Evolutionary conservation across 345 rosid genomes (phyloP).

Genomic region (Gossypium herbaceum): DNA sequence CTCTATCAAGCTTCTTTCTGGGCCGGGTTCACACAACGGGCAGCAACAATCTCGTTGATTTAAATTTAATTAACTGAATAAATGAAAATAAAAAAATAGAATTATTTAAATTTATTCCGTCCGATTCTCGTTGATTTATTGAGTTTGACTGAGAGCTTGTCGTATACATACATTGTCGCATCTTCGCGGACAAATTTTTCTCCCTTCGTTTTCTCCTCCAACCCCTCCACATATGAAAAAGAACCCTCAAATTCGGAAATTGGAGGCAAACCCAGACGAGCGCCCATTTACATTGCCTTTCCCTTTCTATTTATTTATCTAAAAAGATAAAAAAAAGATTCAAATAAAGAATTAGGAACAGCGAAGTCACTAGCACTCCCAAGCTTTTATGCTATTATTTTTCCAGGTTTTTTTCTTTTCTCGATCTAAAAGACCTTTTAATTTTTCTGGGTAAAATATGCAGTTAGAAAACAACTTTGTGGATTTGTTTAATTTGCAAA

Average conservation of each 20-base stretch:
- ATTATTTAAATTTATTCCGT: too few species aligned
- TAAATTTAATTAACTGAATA: too few species aligned
- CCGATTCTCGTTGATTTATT: too few species aligned
- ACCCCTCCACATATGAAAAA: too few species aligned
- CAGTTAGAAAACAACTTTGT: background rate
- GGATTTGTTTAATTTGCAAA: background rate
- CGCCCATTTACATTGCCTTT: background rate
- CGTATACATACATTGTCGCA: too few species aligned
- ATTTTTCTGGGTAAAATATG: background rate
- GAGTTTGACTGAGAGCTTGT: too few species aligned
- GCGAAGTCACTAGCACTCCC: background rate
- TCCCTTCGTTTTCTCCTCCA: too few species aligned
- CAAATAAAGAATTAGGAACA: background rate
- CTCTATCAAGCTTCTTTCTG: too few species aligned
- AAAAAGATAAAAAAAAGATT: background rate
- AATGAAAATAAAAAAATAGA: too few species aligned
- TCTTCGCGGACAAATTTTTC: too few species aligned
- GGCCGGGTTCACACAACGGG: too few species aligned
- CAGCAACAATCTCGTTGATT: too few species aligned
- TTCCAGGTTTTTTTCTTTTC: conserved; percentile 3
- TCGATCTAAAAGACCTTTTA: background rate
- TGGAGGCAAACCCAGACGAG: background rate
- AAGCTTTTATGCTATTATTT: background rate
- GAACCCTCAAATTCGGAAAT: background rate
- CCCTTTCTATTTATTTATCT: background rate